phyloP scores from a whole-genome alignment of 208 protist genomes.

The Acanthamoeba lenticulata region DNA sequence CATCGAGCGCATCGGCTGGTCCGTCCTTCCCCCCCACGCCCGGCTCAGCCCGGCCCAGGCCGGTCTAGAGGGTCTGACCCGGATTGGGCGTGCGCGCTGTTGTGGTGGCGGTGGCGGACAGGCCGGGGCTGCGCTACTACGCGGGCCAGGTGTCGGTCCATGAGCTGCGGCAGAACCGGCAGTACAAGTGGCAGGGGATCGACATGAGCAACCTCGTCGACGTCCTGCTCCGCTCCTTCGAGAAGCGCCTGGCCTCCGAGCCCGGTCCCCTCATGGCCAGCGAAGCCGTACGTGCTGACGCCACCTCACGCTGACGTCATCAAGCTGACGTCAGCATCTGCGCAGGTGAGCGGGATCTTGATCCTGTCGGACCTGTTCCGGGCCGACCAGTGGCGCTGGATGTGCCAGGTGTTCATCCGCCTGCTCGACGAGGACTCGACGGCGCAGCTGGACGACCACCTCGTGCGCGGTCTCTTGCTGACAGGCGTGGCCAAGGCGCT shows the following conservation, averaged over 20 bases:
- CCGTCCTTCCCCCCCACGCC: background rate
- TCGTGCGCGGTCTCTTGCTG: background rate
- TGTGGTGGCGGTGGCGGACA: background rate
- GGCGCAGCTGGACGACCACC: background rate
- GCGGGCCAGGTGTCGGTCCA: slow-evolving; percentile 33
- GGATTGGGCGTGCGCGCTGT: background rate
- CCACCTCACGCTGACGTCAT: background rate
- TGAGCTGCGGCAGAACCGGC: background rate
- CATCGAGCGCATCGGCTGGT: slow-evolving; percentile 53
- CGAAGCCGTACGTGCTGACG: background rate
- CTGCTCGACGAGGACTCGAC: background rate
- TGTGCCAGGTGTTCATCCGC: slow-evolving; percentile 31
- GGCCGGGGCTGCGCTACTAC: slow-evolving; percentile 36
- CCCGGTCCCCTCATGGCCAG: background rate
- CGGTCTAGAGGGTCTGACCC: too few relatives aligned
- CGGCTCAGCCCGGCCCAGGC: too few relatives aligned
- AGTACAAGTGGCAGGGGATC: slow-evolving; percentile 61
- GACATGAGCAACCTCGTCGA: slow-evolving; percentile 46
- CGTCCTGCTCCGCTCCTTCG: slow-evolving; percentile 24
- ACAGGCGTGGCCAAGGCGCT: background rate
- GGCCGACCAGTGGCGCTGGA: slow-evolving; percentile 27
- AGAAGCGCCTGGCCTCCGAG: background rate
- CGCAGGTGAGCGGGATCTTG: background rate
- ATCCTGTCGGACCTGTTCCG: slow-evolving; percentile 32
- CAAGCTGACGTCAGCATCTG: background rate